Conservation (phyloP, 331 rosid species). For the Rosa hybrid region DNA sequence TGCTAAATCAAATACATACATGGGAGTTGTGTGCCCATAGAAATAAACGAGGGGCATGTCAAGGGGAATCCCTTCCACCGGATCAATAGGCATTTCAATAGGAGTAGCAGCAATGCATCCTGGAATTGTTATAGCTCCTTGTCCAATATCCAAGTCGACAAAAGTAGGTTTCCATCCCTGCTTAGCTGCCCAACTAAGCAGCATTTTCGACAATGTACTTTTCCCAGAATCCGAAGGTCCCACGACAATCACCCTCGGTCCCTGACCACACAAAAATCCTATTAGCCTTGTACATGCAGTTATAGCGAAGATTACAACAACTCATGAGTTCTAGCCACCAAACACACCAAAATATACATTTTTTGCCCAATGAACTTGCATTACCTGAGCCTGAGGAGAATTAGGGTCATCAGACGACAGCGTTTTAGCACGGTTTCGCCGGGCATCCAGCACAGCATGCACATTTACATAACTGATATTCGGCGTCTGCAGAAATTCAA, state of each 20-base stretch:
- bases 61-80: conserved; percentile 92
- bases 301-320: not conserved
- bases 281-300: not conserved
- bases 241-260: conserved; percentile 95
- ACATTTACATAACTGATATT: conserved; percentile 91
- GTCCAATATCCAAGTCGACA: conserved; percentile 95
- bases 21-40: conserved; percentile 81
- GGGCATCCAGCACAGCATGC: conserved; percentile 80
- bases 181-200: conserved; percentile 98
- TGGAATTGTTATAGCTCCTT: conserved; percentile 91
- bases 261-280: conserved; percentile 48
- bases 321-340: not conserved
- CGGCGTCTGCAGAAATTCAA: conserved; percentile 66
- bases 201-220: conserved; percentile 89
- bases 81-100: conserved; percentile 95
- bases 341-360: not conserved
- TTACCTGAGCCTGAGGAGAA: conserved; percentile 52
- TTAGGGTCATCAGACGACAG: conserved; percentile 56
- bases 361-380: not conserved
- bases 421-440: conserved; percentile 79
- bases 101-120: conserved; percentile 97
- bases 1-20: conserved; percentile 39
- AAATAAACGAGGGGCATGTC: conserved; percentile 95
- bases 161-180: conserved; percentile 94
- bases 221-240: conserved; percentile 97